Percentiles rank a stretch among this genome's conserved stretches.
These are phyloP conservation scores for Geum urbanum DNA, from an alignment of 306 rosid species.

Conservation along the genomic window DNA sequence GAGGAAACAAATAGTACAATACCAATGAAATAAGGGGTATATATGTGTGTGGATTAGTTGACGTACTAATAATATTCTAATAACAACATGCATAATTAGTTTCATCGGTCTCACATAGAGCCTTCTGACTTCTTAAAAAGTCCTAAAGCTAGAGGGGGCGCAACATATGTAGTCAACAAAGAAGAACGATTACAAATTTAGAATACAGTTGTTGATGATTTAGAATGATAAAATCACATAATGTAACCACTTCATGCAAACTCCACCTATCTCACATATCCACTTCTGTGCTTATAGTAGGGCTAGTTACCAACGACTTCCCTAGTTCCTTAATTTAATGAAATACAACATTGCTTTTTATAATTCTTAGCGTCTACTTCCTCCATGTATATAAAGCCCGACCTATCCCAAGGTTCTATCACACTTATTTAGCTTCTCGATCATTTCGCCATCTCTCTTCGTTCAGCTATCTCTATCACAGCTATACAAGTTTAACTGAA, in stretches of 20 bases:
- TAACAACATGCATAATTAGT: not conserved
- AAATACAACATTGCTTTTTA: not conserved
- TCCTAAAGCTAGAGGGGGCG: not conserved
- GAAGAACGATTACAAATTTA: not conserved
- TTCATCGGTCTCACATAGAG: not conserved
- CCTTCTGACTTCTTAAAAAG: not conserved
- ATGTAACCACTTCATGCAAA: constrained; percentile 8
- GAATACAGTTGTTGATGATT: not conserved
- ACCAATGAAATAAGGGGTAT: not conserved
- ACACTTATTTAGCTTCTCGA: not conserved
- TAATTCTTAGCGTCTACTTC: not conserved
- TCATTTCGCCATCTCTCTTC: not conserved
- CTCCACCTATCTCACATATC: not conserved
- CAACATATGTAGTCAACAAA: not conserved
- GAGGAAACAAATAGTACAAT: no score
- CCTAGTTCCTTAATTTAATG: not conserved
- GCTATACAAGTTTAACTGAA: not conserved
- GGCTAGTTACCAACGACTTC: constrained; percentile 24
- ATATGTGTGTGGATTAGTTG: not conserved
- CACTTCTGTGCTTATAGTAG: not conserved
- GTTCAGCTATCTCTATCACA: not conserved
- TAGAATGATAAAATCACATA: not conserved
- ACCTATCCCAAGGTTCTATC: not conserved
- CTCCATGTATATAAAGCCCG: not conserved
- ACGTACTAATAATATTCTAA: not conserved